Percentiles rank a stretch among this genome's conserved stretches.
phyloP scores from a whole-genome alignment of 2,329 filamentous ascomycete species.

The Phaeosphaeriaceae sp. region DNA sequence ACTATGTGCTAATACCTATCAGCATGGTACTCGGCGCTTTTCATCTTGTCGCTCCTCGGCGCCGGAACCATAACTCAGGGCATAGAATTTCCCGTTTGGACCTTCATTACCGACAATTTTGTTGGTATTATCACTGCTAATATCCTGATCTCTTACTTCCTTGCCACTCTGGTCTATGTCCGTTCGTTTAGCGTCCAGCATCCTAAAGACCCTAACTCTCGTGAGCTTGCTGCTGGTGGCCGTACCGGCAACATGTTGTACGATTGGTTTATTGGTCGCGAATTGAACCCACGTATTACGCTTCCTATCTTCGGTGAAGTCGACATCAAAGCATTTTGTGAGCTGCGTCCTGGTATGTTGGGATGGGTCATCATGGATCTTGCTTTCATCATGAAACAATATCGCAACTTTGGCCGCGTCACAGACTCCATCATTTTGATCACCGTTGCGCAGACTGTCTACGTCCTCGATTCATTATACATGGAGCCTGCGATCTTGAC shows the following conservation, averaged over 20 bases:
- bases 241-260: conserved; percentile 85
- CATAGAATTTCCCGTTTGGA: conserved; percentile 85
- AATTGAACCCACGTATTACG: conserved; percentile 85
- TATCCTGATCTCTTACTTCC: conserved; percentile 73
- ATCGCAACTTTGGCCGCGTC: conserved; percentile 80
- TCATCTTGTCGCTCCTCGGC: conserved; percentile 72
- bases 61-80: conserved; percentile 79
- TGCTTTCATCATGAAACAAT: conserved; percentile 85
- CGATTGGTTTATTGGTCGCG: conserved; percentile 95
- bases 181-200: conserved; percentile 79
- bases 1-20: conserved; percentile 16
- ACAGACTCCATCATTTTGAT: conserved; percentile 87
- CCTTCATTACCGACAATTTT: conserved; percentile 91
- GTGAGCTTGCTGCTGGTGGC: conserved; percentile 82
- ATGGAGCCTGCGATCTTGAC: conserved; percentile 90
- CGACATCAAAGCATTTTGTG: conserved; percentile 89
- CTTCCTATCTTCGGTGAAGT: conserved; percentile 82
- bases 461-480: conserved; percentile 82
- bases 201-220: conserved; percentile 70
- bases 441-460: conserved; percentile 77
- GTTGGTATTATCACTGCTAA: conserved; percentile 84
- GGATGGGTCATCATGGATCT: conserved; percentile 88
- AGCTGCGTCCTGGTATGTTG: conserved; percentile 89
- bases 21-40: conserved; percentile 78
- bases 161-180: conserved; percentile 81